Conservation (phyloP, 2,329 filamentous ascomycete genomes). For the Chaetomium sp. region DNA sequence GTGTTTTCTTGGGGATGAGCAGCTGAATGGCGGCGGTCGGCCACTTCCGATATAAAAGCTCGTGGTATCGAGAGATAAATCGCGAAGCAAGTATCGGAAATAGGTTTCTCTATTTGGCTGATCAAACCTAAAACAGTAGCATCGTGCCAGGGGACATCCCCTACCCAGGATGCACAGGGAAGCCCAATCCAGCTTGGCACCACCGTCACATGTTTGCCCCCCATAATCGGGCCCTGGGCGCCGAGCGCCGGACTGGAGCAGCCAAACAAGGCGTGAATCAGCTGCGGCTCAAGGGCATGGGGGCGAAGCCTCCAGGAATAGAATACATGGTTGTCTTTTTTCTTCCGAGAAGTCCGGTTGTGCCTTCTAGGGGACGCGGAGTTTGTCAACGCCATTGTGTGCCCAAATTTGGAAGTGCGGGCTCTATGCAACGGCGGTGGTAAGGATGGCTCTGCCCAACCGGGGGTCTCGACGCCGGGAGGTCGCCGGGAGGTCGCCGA, state of each 20-base stretch:
- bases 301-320: slow-evolving; percentile 8
- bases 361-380: not conserved
- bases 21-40: not conserved
- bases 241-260: not conserved
- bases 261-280: not conserved
- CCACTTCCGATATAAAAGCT: not conserved
- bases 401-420: not conserved
- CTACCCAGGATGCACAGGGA: not conserved
- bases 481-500: not conserved
- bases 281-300: not conserved
- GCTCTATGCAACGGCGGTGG: slow-evolving; percentile 3
- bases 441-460: not conserved
- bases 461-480: not conserved
- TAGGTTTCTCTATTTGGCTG: not conserved
- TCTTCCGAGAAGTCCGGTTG: not conserved
- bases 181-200: not conserved
- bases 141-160: not conserved
- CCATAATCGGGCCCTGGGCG: not conserved
- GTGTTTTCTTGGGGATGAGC: not conserved
- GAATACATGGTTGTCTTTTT: not conserved
- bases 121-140: not conserved
- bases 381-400: slow-evolving; percentile 11
- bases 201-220: not conserved
- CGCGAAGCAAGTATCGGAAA: not conserved
- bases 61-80: not conserved